A percentile compares a stretch with the other conserved stretches of the same genome.
Evolutionary conservation across 805 yeast species (phyloP).

Genomic region (Suhomyces prunicola): DNA sequence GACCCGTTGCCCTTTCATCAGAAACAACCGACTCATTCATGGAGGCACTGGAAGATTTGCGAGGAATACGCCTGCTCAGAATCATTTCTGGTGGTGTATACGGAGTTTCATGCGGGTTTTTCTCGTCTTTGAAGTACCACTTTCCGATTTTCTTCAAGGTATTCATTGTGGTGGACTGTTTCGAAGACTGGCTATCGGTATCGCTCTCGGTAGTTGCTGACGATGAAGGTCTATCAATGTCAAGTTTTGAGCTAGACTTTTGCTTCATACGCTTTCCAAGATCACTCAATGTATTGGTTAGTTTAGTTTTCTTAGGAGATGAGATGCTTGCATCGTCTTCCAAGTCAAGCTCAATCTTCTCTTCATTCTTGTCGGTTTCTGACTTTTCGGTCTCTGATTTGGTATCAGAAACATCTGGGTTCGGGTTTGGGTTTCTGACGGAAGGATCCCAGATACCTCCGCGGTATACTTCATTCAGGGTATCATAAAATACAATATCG

Average conservation of each 20-base stretch:
- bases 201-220: not conserved
- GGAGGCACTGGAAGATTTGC: not conserved
- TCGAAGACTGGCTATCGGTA: not conserved
- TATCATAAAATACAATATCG: constrained; percentile 69
- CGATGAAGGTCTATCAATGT: not conserved
- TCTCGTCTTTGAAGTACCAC: constrained; percentile 59
- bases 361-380: not conserved
- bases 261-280: constrained; percentile 6
- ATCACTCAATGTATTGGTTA: constrained; percentile 15
- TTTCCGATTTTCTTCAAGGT: constrained; percentile 60
- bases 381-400: not conserved
- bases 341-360: not conserved
- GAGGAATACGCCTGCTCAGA: constrained; percentile 46
- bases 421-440: not conserved
- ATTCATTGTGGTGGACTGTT: constrained; percentile 15
- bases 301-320: constrained; percentile 8
- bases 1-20: not conserved
- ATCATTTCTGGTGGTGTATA: constrained; percentile 67
- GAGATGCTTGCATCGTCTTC: not conserved
- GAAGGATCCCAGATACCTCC: constrained; percentile 88
- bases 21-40: not conserved
- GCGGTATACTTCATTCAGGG: constrained; percentile 68
- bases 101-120: constrained; percentile 10
- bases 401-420: not conserved
- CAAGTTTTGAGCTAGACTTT: not conserved